Evolutionary conservation across 306 rosid species (phyloP), one percentile per base, ranked within the genome.

Genomic region (Vicia villosa): DNA sequence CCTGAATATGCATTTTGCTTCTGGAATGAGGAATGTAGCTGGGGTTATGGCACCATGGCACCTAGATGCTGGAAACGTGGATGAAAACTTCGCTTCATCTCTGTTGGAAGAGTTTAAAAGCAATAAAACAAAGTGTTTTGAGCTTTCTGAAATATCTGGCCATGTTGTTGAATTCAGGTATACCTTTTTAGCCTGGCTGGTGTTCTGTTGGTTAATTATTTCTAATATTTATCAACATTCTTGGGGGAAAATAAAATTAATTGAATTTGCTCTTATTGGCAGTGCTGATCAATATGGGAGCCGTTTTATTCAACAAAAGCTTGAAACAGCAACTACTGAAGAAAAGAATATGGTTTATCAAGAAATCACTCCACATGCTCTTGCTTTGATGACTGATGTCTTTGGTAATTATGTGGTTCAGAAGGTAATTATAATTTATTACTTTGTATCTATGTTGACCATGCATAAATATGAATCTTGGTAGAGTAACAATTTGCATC

Each of bases 371-470:
- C 99, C 99, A 9, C 92, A 94, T 58, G 97, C 97, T 38, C 97
- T 93, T 59, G 88, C 87, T 73, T 72, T 92, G 72, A 92, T 89
- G 96, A 92, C 98, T 66, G 98, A 92, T 82, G 98, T 92, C 62
- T 92, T 92, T 66, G 98, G 98, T 73, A 92, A 92, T 83, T 92
- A 92, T 77, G 96, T 92, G 72, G 88, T 92, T 83, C 98, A 92
- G 74, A 90, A 92, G 96, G 98, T 92, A 22, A 10, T 10, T 62
- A 24, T 24, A 24, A 24, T 24, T 24, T 24, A 9, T 21, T 26
- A 69, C 11, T 76, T 16, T 42, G 1, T 16, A 22, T 16, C 59
- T 56, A 28, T 56, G 32, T 56, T 56, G 38, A 9, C 12, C 63
- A 1, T 26, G 10, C 40, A 14, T 56, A 28, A 56, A 56, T 56